Base-by-base conservation (phyloP, 2,329 filamentous ascomycete species). In the Ascochyta clinopodiicola region DNA sequence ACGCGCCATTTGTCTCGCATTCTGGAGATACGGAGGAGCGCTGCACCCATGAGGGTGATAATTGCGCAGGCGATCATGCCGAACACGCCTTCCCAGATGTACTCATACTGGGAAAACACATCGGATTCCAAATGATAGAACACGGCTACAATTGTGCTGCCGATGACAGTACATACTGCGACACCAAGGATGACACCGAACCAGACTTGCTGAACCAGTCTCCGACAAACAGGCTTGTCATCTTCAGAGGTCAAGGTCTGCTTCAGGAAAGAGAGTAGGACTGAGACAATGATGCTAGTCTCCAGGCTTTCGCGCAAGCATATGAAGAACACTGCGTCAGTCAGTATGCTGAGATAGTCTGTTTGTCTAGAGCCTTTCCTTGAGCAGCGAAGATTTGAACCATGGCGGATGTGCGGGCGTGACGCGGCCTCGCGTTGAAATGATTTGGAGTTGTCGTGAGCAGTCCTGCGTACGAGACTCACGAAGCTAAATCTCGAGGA, bases 1-100 rank as follows among this genome's bases (percentile, higher is more conserved):
- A 88, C 79, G n/a, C 86, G 85, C 92, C 91, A 96, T 77, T 94
- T 94, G 57, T 88, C 87, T 72, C 92, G 89, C 77, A 94, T 84
- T 76, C 92, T 94, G 52, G 86, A 88, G 52, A 96, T 83, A 22
- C 91, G 87, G 6, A 96, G 84, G 25, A 96, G 84, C 5, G 89
- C 90, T 21, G 86, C 87, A 22, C 91, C 91, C 79, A 95, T 88
- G 58, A 91, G 65, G 32, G 88, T 89, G 76, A 96, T 94, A 77
- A 96, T 91, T 59, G 93, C 63, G n/a, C 86, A 81, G 1, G 91
- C 90, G 50, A 94, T 74, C 35, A 95, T 78, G 21, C 83, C 84
- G 67, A 96, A 94, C 43, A 87, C 83, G 51, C 89, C 91, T 70
- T 95, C 91, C 81, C 90, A 95, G 64, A 91, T 84, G 67, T 90